Evolutionary conservation across 2,329 filamentous ascomycete species (phyloP).

Genomic region (Metarhizium album): DNA sequence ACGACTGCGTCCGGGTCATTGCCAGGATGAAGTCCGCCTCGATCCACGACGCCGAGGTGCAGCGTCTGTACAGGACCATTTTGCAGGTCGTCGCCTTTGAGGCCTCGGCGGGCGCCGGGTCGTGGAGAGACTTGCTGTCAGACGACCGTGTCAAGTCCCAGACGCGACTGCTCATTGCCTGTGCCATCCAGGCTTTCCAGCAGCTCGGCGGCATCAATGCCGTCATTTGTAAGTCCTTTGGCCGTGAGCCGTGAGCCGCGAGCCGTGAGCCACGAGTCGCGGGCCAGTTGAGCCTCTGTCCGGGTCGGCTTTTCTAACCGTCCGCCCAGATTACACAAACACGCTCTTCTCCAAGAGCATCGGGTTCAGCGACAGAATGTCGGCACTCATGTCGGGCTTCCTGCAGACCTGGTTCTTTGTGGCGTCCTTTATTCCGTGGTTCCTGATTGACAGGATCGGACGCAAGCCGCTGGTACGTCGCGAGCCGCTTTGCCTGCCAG

Average conservation of each 20-base stretch:
- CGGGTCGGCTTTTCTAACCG: background rate
- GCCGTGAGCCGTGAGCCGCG: too few relatives aligned
- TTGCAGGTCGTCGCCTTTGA: constrained; percentile 17
- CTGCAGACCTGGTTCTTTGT: constrained; percentile 35
- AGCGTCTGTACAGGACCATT: constrained; percentile 13
- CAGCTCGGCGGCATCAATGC: constrained; percentile 39
- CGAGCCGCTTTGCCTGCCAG: background rate
- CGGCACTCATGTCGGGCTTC: constrained; percentile 40
- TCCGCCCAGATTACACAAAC: constrained; percentile 28
- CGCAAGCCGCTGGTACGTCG: constrained; percentile 26
- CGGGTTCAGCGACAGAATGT: constrained; percentile 29
- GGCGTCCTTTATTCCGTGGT: constrained; percentile 32
- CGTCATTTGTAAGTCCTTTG: constrained; percentile 26
- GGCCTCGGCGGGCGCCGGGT: constrained; percentile 14
- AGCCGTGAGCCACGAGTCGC: too few relatives aligned
- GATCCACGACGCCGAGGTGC: constrained; percentile 13
- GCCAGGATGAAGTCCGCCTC: constrained; percentile 21
- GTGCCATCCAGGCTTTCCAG: constrained; percentile 24
- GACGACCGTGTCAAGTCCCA: constrained; percentile 22
- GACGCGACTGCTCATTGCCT: constrained; percentile 21
- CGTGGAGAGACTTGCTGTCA: constrained; percentile 20
- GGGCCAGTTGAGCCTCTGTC: too few relatives aligned
- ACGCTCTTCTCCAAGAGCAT: constrained; percentile 36
- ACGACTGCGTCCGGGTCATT: constrained; percentile 25
- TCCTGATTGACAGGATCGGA: constrained; percentile 35